Conservation (phyloP, 352 stramenopile species). For the Globisporangium nodosum region DNA sequence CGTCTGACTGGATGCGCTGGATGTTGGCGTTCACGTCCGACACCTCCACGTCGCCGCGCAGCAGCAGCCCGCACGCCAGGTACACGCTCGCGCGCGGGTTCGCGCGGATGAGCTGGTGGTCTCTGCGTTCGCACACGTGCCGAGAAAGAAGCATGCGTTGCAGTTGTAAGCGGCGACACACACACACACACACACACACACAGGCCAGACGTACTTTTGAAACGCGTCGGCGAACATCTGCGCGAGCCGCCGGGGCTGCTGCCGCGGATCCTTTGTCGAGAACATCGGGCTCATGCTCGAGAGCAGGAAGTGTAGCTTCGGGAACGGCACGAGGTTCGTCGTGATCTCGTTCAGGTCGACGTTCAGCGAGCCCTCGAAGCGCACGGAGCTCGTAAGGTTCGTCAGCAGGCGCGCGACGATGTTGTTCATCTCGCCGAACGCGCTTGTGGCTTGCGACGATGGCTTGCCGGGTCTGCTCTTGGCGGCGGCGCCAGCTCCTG, state of each 20-base stretch:
- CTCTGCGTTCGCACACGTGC: slow-evolving; percentile 21
- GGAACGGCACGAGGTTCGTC: slow-evolving; percentile 99
- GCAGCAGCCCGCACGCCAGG: slow-evolving; percentile 79
- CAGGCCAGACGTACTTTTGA: slow-evolving; percentile 27
- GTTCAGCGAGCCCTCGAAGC: slow-evolving; percentile 98
- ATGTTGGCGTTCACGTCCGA: slow-evolving; percentile 89
- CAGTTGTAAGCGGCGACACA: too few relatives aligned
- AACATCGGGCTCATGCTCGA: slow-evolving; percentile 71
- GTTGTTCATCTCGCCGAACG: slow-evolving; percentile 98
- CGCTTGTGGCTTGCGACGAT: slow-evolving; percentile 25
- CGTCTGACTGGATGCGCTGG: slow-evolving; percentile 65
- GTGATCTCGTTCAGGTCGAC: slow-evolving; percentile 99
- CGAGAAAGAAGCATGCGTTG: background rate
- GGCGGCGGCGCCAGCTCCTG: background rate
- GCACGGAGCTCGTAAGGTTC: slow-evolving; percentile 98
- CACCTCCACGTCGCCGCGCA: slow-evolving; percentile 82
- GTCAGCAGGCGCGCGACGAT: slow-evolving; percentile 97
- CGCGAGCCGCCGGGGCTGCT: slow-evolving; percentile 45
- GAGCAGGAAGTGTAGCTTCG: slow-evolving; percentile 98
- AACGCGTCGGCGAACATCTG: slow-evolving; percentile 73
- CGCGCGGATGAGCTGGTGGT: slow-evolving; percentile 71
- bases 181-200: too few relatives aligned
- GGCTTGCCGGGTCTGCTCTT: slow-evolving; percentile 8
- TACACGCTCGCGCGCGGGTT: slow-evolving; percentile 73
- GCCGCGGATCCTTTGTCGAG: slow-evolving; percentile 31